Percentiles rank a stretch among this genome's conserved stretches.
These are phyloP conservation scores for Rosa hybrid DNA, from an alignment of 331 rosid genomes.

Conservation along the genomic window DNA sequence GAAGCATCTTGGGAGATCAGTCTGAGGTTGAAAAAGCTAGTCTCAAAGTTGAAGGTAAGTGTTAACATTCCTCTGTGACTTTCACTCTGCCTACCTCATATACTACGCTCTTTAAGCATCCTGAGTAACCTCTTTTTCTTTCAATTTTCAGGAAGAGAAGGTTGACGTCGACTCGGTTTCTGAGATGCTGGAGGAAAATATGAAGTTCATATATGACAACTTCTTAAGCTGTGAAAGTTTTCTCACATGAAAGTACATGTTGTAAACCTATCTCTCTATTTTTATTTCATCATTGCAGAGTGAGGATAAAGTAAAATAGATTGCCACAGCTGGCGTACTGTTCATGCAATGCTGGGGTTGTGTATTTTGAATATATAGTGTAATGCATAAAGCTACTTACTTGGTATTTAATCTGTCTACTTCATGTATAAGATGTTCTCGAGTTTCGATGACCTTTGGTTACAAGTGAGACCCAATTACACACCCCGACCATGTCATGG, in stretches of 20 bases:
- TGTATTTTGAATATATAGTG: neutral
- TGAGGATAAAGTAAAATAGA: neutral
- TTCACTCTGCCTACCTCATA: neutral
- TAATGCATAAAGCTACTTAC: neutral
- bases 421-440: too few species aligned
- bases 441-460: too few species aligned
- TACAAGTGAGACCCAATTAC: too few species aligned
- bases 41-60: constrained; percentile 33
- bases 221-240: constrained; percentile 34
- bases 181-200: constrained; percentile 42
- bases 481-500: too few species aligned
- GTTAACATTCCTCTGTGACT: neutral
- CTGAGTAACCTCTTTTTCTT: neutral
- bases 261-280: neutral
- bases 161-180: constrained; percentile 34
- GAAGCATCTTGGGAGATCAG: constrained; percentile 37
- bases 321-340: neutral
- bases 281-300: neutral
- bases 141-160: constrained; percentile 26
- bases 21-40: constrained; percentile 40
- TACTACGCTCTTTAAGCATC: neutral
- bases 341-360: neutral
- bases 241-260: constrained; percentile 25
- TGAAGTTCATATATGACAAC: constrained; percentile 46
- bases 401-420: neutral